Evolutionary conservation across 805 yeast genomes (phyloP), one percentile per base, ranked within the genome.

Genomic region (Pichia membranifaciens): DNA sequence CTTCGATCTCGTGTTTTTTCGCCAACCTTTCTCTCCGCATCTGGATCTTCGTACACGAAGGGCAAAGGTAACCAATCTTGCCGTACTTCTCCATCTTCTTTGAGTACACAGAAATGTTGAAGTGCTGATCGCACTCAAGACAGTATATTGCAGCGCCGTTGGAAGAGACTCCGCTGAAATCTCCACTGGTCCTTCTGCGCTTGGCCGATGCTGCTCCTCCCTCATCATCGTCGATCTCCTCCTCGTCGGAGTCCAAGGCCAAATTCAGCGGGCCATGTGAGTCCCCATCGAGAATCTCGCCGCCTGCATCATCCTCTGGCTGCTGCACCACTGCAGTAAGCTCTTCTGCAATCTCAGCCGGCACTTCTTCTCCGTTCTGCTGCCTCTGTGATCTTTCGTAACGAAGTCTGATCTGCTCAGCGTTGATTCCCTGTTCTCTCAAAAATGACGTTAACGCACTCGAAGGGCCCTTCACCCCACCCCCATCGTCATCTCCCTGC

Each of bases 391-490:
- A 55, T 31, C 54, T 60, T 47, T 64, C 68, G 44, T 61, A 62
- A 45, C 71, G 53, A 43, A 68, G 68, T 58, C 89, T 73, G 60
- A 88, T 88, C 37, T 79, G 81, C 48, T 81, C 88, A 1, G 96
- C 88, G 58, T 72, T 84, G 66, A 90, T 90, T 32, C 97, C 97
- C 64, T 89, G 95, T 48, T 84, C 87, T 43, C 89, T 72, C 51
- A 90, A 72, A 58, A 90, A 90, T 64, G 86, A 93, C 0, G 96
- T 90, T 54, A 90, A 70, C 0, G 97, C 97, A 55, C 95, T 84
- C 68, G 87, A 87, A 39, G 95, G 86, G 5, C 84, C 86, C 38
- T 62, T 53, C 5, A 67, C 67, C 25, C 57, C 61, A 8, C 43
- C 51, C 8, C 41, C 50, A 5, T 32, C 40, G 10, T 35, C 52